phyloP scores from a whole-genome alignment of 2,329 filamentous ascomycete genomes.

The Plenodomus tracheiphilus region DNA sequence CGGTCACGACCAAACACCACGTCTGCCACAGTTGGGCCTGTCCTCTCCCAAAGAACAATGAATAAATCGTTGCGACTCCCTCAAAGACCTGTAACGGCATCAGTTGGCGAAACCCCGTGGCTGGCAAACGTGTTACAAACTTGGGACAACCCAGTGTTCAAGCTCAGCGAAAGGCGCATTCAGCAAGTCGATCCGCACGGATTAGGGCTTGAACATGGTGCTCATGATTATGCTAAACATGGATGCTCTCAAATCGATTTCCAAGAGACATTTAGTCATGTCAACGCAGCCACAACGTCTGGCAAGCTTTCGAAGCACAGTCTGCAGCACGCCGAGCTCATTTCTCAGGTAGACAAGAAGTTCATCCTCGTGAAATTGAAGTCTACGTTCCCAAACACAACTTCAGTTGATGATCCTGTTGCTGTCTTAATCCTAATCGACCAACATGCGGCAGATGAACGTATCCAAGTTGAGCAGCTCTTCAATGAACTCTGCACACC shows the following conservation, averaged over 20 bases:
- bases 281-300: slow-evolving; percentile 10
- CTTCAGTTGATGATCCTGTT: not conserved
- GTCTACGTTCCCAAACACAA: slow-evolving; percentile 10
- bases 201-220: slow-evolving; percentile 3
- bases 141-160: slow-evolving; percentile 80
- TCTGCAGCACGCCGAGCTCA: slow-evolving; percentile 59
- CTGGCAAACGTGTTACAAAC: slow-evolving; percentile 61
- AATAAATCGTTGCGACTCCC: slow-evolving; percentile 40
- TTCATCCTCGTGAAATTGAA: slow-evolving; percentile 74
- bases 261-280: slow-evolving; percentile 31
- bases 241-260: slow-evolving; percentile 15
- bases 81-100: slow-evolving; percentile 11
- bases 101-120: slow-evolving; percentile 51
- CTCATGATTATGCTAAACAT: slow-evolving; percentile 3
- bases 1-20: slow-evolving; percentile 13
- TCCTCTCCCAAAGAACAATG: slow-evolving; percentile 20
- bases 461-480: slow-evolving; percentile 75
- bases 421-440: slow-evolving; percentile 74
- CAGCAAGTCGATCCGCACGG: slow-evolving; percentile 39
- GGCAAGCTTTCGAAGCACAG: slow-evolving; percentile 61
- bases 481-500: slow-evolving; percentile 60
- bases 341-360: slow-evolving; percentile 86
- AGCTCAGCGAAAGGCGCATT: slow-evolving; percentile 51
- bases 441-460: slow-evolving; percentile 93
- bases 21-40: not conserved